Evolutionary conservation across 306 rosid genomes (phyloP).

Genomic region (Urtica urens): DNA sequence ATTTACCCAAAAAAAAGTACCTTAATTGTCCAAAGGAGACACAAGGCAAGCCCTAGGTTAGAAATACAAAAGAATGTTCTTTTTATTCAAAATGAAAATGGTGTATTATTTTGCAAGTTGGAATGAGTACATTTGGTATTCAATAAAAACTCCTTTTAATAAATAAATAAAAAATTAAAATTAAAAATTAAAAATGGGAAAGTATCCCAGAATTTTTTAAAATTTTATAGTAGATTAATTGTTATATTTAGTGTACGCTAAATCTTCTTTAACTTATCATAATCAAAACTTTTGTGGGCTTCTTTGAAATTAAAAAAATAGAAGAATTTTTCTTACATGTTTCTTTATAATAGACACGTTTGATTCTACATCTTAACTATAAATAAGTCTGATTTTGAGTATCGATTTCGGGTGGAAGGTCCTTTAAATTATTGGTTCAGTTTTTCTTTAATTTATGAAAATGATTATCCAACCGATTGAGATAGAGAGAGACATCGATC

Average conservation of each 20-base stretch:
- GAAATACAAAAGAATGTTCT: too few species aligned
- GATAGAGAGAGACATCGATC: background rate
- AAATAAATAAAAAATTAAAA: background rate
- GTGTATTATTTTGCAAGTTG: background rate
- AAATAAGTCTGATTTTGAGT: background rate
- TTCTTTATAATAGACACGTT: background rate
- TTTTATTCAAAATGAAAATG: background rate
- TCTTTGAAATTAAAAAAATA: background rate
- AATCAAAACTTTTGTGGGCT: background rate
- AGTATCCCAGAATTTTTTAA: background rate
- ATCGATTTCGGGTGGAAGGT: conserved; percentile 19
- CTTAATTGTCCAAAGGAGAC: background rate
- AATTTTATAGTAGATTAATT: too few species aligned
- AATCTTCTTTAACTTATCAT: background rate
- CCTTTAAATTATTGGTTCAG: conserved; percentile 12
- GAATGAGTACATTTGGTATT: conserved; percentile 6
- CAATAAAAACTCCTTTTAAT: background rate
- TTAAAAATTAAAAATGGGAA: background rate
- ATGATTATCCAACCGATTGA: conserved; percentile 16
- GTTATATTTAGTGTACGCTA: background rate
- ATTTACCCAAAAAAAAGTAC: background rate
- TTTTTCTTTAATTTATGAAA: conserved; percentile 5
- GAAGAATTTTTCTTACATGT: background rate
- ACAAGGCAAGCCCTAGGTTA: conserved; percentile 4
- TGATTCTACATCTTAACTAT: background rate